phyloP scores from a whole-genome alignment of 805 yeast species.

The Wickerhamiella lipophila region DNA sequence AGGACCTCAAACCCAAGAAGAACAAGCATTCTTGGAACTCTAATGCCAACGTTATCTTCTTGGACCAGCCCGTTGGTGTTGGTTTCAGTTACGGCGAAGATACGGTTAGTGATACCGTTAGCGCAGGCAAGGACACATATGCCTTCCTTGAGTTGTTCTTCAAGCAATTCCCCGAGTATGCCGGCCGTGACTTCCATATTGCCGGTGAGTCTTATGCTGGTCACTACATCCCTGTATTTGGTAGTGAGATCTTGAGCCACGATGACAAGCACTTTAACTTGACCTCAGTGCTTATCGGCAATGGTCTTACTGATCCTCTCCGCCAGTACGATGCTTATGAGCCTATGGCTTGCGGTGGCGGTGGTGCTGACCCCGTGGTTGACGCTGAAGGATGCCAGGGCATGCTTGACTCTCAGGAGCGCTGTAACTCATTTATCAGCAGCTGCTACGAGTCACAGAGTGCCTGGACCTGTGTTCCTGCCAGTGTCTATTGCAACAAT shows the following conservation, averaged over 20 bases:
- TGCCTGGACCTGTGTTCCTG: constrained; percentile 83
- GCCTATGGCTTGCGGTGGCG: constrained; percentile 92
- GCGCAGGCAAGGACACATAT: constrained; percentile 81
- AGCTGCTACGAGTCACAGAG: constrained; percentile 66
- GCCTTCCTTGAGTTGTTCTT: constrained; percentile 79
- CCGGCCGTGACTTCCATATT: constrained; percentile 56
- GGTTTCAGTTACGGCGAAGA: constrained; percentile 66
- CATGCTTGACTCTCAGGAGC: constrained; percentile 56
- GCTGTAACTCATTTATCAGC: constrained; percentile 65
- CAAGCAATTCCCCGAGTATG: constrained; percentile 72
- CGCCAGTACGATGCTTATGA: constrained; percentile 69
- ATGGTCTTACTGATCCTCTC: constrained; percentile 87
- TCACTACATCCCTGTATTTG: constrained; percentile 81
- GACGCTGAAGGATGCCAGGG: constrained; percentile 65
- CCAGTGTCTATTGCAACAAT: constrained; percentile 72
- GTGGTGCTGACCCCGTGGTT: constrained; percentile 55
- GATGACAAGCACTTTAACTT: constrained; percentile 61
- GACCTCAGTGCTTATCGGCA: constrained; percentile 77
- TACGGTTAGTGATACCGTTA: constrained; percentile 26
- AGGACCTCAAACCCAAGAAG: constrained; percentile 53
- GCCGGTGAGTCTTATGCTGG: constrained; percentile 96
- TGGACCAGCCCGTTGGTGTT: constrained; percentile 91
- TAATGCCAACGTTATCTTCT: constrained; percentile 82
- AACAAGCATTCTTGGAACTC: constrained; percentile 88
- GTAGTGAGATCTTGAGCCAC: constrained; percentile 40